Conservation (phyloP, 768 basidiomycete species). For the Omphalotus guepiniiformis region DNA sequence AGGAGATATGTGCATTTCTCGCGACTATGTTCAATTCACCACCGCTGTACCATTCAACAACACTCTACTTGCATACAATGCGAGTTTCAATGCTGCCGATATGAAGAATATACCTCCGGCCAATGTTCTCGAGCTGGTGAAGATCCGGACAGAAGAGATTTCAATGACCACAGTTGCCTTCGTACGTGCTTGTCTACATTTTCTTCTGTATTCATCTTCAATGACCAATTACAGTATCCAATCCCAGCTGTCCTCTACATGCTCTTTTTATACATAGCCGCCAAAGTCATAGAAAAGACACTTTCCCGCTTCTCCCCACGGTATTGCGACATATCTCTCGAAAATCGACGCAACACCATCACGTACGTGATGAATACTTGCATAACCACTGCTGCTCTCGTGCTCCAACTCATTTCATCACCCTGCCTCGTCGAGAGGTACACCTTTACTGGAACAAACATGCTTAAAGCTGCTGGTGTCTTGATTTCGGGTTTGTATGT, state of each 20-base stretch:
- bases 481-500: not conserved
- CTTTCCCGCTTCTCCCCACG: not conserved
- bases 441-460: not conserved
- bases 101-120: not conserved
- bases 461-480: not conserved
- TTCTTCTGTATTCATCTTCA: not conserved
- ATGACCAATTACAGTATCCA: not conserved
- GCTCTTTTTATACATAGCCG: constrained; percentile 1
- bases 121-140: not conserved
- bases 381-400: not conserved
- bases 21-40: constrained; percentile 1
- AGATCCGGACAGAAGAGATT: not conserved
- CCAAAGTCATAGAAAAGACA: not conserved
- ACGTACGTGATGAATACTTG: not conserved
- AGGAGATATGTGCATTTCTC: constrained; percentile 10
- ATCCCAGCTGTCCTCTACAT: not conserved
- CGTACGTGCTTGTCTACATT: not conserved
- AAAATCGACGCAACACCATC: not conserved
- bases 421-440: not conserved
- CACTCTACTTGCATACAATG: constrained; percentile 3
- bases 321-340: not conserved
- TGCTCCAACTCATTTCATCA: constrained; percentile 2
- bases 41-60: not conserved
- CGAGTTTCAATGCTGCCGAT: constrained; percentile 3
- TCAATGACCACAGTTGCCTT: not conserved